Evolutionary conservation across 148 eudicot genomes (phyloP).

Genomic region (Rhododendron williamsianum): DNA sequence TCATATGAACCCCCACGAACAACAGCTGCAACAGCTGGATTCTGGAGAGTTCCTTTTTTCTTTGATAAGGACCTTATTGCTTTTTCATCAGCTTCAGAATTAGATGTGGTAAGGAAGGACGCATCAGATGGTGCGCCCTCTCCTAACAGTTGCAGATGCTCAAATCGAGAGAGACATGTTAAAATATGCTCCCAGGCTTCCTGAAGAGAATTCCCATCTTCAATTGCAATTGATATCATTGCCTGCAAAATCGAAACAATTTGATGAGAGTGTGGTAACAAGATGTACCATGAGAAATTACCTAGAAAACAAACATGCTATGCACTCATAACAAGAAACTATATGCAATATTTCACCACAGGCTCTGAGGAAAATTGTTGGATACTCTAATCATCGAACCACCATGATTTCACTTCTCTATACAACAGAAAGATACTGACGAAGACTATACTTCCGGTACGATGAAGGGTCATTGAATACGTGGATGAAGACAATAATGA

Average conservation of each 20-base stretch:
- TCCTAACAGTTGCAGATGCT: constrained; percentile 93
- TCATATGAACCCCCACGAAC: constrained; percentile 98
- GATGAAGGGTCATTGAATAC: constrained; percentile 7
- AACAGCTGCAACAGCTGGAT: constrained; percentile 92
- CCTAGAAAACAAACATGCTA: background rate
- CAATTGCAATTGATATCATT: constrained; percentile 87
- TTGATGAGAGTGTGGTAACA: constrained; percentile 4
- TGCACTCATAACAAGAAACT: background rate
- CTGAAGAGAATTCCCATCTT: constrained; percentile 89
- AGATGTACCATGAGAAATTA: background rate
- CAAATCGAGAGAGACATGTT: constrained; percentile 95
- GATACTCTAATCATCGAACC: background rate
- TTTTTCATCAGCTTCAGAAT: constrained; percentile 67
- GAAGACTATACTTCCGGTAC: background rate
- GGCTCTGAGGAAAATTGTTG: background rate
- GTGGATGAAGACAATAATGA: background rate
- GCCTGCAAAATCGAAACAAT: constrained; percentile 46
- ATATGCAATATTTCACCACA: background rate
- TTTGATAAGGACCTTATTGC: constrained; percentile 52
- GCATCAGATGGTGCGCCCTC: constrained; percentile 99
- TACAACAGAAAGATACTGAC: background rate
- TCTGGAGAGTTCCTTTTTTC: constrained; percentile 83
- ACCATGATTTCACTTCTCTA: constrained; percentile 2
- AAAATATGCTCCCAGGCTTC: constrained; percentile 99
- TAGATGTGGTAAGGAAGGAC: constrained; percentile 62